These are phyloP conservation scores for Aureobasidium sp. DNA, from an alignment of 2,329 filamentous ascomycete genomes.

Conservation along the genomic window DNA sequence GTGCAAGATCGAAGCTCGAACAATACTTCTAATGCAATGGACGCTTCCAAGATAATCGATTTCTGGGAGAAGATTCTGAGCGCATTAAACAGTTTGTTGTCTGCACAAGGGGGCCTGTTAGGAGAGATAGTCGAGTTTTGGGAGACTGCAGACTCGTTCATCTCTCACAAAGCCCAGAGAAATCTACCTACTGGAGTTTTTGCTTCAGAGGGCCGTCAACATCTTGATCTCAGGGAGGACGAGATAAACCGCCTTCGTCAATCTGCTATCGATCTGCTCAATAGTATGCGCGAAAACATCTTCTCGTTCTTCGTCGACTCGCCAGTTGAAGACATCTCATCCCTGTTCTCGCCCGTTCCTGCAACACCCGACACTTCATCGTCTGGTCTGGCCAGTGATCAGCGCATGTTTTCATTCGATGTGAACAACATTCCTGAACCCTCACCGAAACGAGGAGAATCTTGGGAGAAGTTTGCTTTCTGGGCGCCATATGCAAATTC, in stretches of 20 bases:
- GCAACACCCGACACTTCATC: slow-evolving; percentile 59
- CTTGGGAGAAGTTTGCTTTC: slow-evolving; percentile 91
- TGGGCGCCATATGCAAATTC: slow-evolving; percentile 94
- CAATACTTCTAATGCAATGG: slow-evolving; percentile 50
- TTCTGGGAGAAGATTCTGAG: slow-evolving; percentile 84
- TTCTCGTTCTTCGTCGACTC: slow-evolving; percentile 77
- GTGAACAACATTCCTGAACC: slow-evolving; percentile 67
- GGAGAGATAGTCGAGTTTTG: slow-evolving; percentile 90
- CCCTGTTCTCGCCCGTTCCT: slow-evolving; percentile 74
- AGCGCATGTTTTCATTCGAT: slow-evolving; percentile 68
- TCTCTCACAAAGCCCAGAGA: slow-evolving; percentile 75
- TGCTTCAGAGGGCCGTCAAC: slow-evolving; percentile 58
- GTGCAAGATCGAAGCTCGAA: slow-evolving; percentile 13
- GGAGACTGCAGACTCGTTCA: slow-evolving; percentile 84
- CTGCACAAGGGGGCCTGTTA: slow-evolving; percentile 65
- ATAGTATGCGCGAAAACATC: slow-evolving; percentile 70
- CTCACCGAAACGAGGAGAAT: slow-evolving; percentile 64
- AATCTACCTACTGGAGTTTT: slow-evolving; percentile 52
- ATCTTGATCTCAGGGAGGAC: slow-evolving; percentile 69
- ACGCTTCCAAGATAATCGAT: slow-evolving; percentile 72
- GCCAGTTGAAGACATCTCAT: slow-evolving; percentile 82
- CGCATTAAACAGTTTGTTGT: slow-evolving; percentile 67
- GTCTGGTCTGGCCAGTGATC: slow-evolving; percentile 53
- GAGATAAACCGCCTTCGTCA: slow-evolving; percentile 65
- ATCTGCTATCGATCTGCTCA: slow-evolving; percentile 73